Percentiles rank a stretch among this genome's conserved stretches.
Evolutionary conservation across 2,329 filamentous ascomycete species (phyloP).

Genomic region (Hymenoscyphus scutula): DNA sequence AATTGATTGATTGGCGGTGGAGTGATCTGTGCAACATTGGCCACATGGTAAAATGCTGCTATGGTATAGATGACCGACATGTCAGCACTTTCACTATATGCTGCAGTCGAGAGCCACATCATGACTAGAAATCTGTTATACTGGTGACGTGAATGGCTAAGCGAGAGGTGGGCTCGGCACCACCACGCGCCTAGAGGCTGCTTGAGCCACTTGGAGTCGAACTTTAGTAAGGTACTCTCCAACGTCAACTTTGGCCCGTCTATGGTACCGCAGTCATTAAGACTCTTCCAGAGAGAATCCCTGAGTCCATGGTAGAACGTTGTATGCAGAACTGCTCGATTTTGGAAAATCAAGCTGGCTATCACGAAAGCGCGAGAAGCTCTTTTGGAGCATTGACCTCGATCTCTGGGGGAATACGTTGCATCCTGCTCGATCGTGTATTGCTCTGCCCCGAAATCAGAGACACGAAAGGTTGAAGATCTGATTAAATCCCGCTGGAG

Average conservation of each 20-base stretch:
- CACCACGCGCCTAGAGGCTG: not conserved
- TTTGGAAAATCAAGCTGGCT: conserved; percentile 8
- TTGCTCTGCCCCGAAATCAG: conserved; percentile 40
- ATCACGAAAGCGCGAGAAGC: conserved; percentile 11
- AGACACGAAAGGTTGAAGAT: conserved; percentile 34
- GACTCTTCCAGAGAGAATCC: conserved; percentile 2
- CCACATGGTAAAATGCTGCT: conserved; percentile 27
- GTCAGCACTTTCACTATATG: conserved; percentile 24
- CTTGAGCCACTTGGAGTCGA: not conserved
- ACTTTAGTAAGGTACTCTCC: not conserved
- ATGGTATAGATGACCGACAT: conserved; percentile 28
- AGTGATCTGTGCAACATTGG: conserved; percentile 12
- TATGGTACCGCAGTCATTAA: not conserved
- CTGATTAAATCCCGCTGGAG: conserved; percentile 34
- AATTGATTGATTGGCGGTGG: conserved; percentile 14
- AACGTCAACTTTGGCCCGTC: not conserved
- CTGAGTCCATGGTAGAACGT: not conserved
- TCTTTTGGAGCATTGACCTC: not conserved
- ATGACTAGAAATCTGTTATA: conserved; percentile 31
- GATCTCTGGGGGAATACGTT: conserved; percentile 11
- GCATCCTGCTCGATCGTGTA: conserved; percentile 12
- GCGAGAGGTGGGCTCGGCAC: conserved; percentile 12
- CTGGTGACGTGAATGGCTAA: conserved; percentile 12
- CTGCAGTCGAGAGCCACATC: conserved; percentile 30
- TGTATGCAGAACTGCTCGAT: not conserved